phyloP scores from a whole-genome alignment of 208 protist genomes.

The Trypanosoma lewisi region DNA sequence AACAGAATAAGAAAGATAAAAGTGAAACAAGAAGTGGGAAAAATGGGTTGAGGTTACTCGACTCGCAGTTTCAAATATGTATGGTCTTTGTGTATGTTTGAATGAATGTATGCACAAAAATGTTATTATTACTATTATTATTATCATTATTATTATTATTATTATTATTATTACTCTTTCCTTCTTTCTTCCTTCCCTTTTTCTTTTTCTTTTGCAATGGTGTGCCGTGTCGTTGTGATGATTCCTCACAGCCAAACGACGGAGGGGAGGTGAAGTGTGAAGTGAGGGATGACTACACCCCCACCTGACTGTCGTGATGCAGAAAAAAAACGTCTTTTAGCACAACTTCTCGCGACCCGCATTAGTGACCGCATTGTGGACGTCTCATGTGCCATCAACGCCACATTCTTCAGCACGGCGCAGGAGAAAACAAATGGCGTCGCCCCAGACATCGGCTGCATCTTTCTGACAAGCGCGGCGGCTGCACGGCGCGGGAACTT shows the following conservation, averaged over 20 bases:
- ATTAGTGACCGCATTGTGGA: constrained; percentile 11
- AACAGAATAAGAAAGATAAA: not conserved
- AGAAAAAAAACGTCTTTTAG: constrained; percentile 3
- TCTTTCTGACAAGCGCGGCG: constrained; percentile 28
- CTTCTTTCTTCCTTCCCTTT: constrained; percentile 4
- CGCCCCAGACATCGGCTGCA: constrained; percentile 4
- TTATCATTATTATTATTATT: constrained; percentile 19
- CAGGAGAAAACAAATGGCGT: not conserved
- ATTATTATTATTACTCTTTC: constrained; percentile 19
- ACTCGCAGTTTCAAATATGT: too few species aligned
- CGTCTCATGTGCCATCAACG: constrained; percentile 5
- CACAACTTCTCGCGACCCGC: constrained; percentile 1
- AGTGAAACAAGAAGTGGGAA: not conserved
- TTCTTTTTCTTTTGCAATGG: not conserved
- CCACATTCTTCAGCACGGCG: constrained; percentile 1
- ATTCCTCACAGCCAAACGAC: not conserved
- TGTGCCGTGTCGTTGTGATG: not conserved
- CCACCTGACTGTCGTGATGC: not conserved
- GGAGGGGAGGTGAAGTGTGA: not conserved
- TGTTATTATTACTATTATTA: not conserved
- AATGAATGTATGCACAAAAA: constrained; percentile 9
- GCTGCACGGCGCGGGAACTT: constrained; percentile 24
- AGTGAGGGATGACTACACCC: constrained; percentile 8
- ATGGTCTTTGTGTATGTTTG: not conserved
- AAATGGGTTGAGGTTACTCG: not conserved